A percentile compares a stretch with the other conserved stretches of the same genome.
Conservation (phyloP, 208 protist species). For the Porcisia hertigi region DNA sequence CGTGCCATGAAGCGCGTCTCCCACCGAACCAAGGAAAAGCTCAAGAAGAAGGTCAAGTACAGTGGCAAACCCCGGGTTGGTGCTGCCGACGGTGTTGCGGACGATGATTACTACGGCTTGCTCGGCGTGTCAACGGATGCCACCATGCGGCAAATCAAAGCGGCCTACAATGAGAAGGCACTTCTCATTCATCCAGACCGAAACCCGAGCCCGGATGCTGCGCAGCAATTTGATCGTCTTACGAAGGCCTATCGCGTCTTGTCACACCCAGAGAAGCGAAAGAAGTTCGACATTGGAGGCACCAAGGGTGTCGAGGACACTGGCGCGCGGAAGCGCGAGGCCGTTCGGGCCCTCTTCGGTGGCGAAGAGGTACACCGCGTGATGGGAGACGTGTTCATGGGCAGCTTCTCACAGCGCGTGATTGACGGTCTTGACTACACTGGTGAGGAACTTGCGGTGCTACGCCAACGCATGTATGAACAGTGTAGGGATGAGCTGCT, state of each 20-base stretch:
- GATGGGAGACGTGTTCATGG: constrained; percentile 65
- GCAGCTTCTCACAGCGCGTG: constrained; percentile 79
- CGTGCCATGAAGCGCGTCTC: constrained; percentile 45
- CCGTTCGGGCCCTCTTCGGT: constrained; percentile 76
- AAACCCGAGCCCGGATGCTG: constrained; percentile 78
- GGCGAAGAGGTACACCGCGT: constrained; percentile 60
- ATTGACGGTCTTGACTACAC: constrained; percentile 83
- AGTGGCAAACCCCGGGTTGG: constrained; percentile 5
- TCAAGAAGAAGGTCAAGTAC: constrained; percentile 33
- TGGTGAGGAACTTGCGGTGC: constrained; percentile 71
- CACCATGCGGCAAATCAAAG: constrained; percentile 79
- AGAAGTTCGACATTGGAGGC: constrained; percentile 97
- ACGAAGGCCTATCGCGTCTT: constrained; percentile 98
- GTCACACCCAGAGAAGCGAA: constrained; percentile 93
- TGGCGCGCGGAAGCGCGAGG: constrained; percentile 71
- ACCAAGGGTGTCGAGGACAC: constrained; percentile 94
- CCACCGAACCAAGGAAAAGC: constrained; percentile 27
- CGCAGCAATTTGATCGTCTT: constrained; percentile 89
- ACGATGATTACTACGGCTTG: constrained; percentile 76
- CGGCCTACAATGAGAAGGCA: constrained; percentile 84
- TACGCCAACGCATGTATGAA: constrained; percentile 61
- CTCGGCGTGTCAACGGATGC: constrained; percentile 68
- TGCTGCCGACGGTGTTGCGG: constrained; percentile 17
- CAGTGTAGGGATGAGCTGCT: constrained; percentile 72
- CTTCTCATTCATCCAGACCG: constrained; percentile 91